These are phyloP conservation scores for Chlorella sp. DNA, from an alignment of 139 green algal species.

Conservation along the genomic window DNA sequence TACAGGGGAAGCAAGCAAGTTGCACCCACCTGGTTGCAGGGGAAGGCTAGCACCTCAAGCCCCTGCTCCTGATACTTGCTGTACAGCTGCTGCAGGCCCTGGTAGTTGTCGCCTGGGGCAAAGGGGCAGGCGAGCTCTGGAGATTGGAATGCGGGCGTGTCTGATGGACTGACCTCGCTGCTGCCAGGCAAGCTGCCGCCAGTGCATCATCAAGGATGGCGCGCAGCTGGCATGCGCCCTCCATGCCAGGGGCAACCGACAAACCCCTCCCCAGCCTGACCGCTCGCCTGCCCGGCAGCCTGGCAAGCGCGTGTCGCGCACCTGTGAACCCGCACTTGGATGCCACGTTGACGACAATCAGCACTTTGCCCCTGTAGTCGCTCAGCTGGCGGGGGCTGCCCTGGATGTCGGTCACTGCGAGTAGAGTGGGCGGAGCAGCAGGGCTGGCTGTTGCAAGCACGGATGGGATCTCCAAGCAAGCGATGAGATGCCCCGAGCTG, in stretches of 20 bases:
- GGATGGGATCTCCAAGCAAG: too few species aligned
- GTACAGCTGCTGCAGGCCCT: constrained; percentile 41
- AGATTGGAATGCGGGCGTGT: background rate
- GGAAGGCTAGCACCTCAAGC: constrained; percentile 56
- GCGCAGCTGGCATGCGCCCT: background rate
- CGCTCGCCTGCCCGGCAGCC: too few species aligned
- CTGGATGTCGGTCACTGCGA: constrained; percentile 23
- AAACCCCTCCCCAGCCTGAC: background rate
- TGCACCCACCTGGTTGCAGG: constrained; percentile 33
- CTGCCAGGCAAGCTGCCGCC: background rate
- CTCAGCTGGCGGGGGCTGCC: constrained; percentile 1
- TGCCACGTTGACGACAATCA: constrained; percentile 52
- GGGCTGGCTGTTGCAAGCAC: too few species aligned
- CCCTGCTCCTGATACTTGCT: constrained; percentile 44
- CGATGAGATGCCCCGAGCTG: too few species aligned
- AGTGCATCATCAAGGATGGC: background rate
- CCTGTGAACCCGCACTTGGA: constrained; percentile 55
- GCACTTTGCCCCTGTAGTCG: constrained; percentile 8
- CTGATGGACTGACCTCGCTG: background rate
- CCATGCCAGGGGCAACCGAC: background rate
- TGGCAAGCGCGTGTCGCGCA: background rate
- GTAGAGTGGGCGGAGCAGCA: too few species aligned
- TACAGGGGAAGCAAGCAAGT: too few species aligned
- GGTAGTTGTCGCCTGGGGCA: constrained; percentile 46
- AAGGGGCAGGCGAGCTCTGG: background rate